These are phyloP conservation scores for Euryodendron excelsum DNA, from an alignment of 148 eudicot species.

Conservation along the genomic window DNA sequence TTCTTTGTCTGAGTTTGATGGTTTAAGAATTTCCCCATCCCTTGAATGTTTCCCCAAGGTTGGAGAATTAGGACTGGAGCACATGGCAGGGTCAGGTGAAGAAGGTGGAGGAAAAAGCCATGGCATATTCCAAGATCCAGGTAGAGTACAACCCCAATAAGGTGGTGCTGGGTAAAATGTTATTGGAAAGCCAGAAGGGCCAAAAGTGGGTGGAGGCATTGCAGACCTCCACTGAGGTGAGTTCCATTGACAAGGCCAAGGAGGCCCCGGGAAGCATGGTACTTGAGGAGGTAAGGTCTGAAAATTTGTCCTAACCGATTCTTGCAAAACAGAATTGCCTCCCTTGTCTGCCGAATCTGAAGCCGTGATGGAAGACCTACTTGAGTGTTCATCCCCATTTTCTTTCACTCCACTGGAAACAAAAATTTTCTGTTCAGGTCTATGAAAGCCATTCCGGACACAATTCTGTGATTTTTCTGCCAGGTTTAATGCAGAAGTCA, in stretches of 20 bases:
- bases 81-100: constrained; percentile 21
- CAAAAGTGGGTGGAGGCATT: constrained; percentile 14
- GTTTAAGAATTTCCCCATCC: constrained; percentile 32
- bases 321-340: constrained; percentile 21
- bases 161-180: constrained; percentile 44
- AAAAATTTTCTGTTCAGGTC: constrained; percentile 16
- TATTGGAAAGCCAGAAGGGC: constrained; percentile 36
- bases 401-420: constrained; percentile 13
- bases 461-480: constrained; percentile 14
- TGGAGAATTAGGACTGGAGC: constrained; percentile 34
- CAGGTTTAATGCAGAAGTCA: constrained; percentile 24
- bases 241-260: constrained; percentile 45
- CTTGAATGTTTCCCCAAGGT: constrained; percentile 60
- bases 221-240: constrained; percentile 24
- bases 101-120: constrained; percentile 26
- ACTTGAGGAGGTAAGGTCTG: constrained; percentile 22
- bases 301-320: constrained; percentile 16
- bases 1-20: constrained; percentile 23
- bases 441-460: constrained; percentile 19
- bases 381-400: constrained; percentile 16
- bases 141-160: constrained; percentile 38
- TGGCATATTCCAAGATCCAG: constrained; percentile 43
- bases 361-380: constrained; percentile 10
- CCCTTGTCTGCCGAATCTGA: constrained; percentile 25
- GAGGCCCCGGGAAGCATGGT: constrained; percentile 33